phyloP scores from a whole-genome alignment of 345 rosid genomes.

The Dipteronia sinensis region DNA sequence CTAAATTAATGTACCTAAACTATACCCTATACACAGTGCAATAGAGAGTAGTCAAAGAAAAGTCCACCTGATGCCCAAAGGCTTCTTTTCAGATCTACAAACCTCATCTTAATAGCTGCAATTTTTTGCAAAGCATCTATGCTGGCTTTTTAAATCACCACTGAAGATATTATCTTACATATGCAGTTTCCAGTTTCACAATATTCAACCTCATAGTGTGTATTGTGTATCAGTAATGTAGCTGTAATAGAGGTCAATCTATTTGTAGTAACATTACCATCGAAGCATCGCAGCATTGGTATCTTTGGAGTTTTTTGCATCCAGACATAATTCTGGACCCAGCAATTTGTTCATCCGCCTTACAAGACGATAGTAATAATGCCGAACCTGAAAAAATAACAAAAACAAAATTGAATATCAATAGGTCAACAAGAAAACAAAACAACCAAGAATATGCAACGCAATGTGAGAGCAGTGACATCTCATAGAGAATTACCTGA shows the following conservation, averaged over 20 bases:
- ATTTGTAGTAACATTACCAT: slow-evolving; percentile 56
- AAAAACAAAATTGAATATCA: slow-evolving; percentile 12
- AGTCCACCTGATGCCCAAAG: neutral
- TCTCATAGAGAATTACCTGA: slow-evolving; percentile 60
- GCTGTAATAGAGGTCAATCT: slow-evolving; percentile 1
- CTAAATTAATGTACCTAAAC: slow-evolving; percentile 10
- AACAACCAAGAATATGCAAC: slow-evolving; percentile 16
- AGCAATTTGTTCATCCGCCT: slow-evolving; percentile 98
- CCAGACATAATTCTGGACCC: slow-evolving; percentile 87
- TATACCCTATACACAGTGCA: neutral
- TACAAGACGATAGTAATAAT: slow-evolving; percentile 95
- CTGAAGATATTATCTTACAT: neutral
- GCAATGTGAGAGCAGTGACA: slow-evolving; percentile 4
- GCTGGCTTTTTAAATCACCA: slow-evolving; percentile 13
- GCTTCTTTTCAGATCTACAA: slow-evolving; percentile 10
- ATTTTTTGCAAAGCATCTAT: neutral
- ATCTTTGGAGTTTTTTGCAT: slow-evolving; percentile 97
- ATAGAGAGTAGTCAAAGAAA: neutral
- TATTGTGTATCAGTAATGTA: neutral
- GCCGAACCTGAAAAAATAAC: slow-evolving; percentile 78
- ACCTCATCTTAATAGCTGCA: neutral
- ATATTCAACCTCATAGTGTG: neutral
- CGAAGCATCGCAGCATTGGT: slow-evolving; percentile 99
- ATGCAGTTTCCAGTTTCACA: slow-evolving; percentile 3
- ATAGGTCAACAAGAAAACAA: slow-evolving; percentile 9